Percentiles rank a stretch among this genome's conserved stretches.
Conservation (phyloP, 768 basidiomycete species). For the Boletus rubroflammeus region DNA sequence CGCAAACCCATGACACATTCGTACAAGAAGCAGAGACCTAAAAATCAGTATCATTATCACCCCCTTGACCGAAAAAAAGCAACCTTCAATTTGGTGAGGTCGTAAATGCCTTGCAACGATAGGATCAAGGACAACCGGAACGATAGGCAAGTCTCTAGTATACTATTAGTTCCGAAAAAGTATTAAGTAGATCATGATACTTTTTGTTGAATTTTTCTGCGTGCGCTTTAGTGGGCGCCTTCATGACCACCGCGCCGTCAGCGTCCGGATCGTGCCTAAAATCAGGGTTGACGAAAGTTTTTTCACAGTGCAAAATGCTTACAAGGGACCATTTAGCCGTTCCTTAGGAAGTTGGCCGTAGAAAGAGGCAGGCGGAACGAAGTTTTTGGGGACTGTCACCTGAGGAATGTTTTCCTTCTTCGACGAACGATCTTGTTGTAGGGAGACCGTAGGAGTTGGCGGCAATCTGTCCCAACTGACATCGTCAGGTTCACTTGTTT, state of each 20-base stretch:
- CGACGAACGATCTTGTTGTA: constrained; percentile 2
- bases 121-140: constrained; percentile 89
- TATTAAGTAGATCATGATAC: constrained; percentile 34
- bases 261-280: constrained; percentile 72
- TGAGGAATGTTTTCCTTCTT: constrained; percentile 23
- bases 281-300: background rate
- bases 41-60: constrained; percentile 1
- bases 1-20: constrained; percentile 94
- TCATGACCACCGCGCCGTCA: constrained; percentile 84
- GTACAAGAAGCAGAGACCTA: constrained; percentile 87
- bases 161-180: constrained; percentile 1
- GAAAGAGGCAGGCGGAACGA: constrained; percentile 58
- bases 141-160: constrained; percentile 55
- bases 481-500: constrained; percentile 22
- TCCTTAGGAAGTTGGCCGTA: constrained; percentile 44
- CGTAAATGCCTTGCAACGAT: constrained; percentile 71
- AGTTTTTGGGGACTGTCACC: constrained; percentile 24
- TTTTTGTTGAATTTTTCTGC: constrained; percentile 66
- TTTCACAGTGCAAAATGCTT: background rate
- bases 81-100: constrained; percentile 88
- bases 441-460: constrained; percentile 10
- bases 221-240: constrained; percentile 65
- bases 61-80: background rate
- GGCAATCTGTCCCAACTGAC: constrained; percentile 8
- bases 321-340: constrained; percentile 26